These are phyloP conservation scores for Arthrobotrys sinensis DNA, from an alignment of 2,329 filamentous ascomycete species.

Conservation along the genomic window DNA sequence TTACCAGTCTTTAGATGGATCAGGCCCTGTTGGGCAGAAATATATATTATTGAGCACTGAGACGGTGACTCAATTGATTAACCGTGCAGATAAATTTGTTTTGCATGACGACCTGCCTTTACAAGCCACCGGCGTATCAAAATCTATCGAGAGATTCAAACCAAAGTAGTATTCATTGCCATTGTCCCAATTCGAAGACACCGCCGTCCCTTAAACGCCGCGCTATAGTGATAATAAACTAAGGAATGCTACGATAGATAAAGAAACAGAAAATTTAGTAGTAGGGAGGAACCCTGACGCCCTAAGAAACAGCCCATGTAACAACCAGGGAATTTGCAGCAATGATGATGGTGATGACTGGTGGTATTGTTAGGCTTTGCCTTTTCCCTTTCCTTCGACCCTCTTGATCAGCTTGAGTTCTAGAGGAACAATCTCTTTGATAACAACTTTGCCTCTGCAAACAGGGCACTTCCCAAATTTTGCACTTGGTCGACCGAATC, in stretches of 20 bases:
- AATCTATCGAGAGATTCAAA: slow-evolving; percentile 7
- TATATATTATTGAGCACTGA: slow-evolving; percentile 17
- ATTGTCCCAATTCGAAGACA: not conserved
- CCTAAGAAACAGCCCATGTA: not conserved
- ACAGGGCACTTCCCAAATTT: slow-evolving; percentile 63
- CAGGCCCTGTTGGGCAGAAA: slow-evolving; percentile 3
- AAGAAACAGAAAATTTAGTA: not conserved
- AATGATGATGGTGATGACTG: not conserved
- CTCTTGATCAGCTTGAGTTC: slow-evolving; percentile 63
- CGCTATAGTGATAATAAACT: slow-evolving; percentile 35
- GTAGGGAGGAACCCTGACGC: not conserved
- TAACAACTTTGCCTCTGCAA: slow-evolving; percentile 64
- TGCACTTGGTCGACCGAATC: slow-evolving; percentile 62
- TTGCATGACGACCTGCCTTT: not conserved
- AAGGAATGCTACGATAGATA: not conserved
- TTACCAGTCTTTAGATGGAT: slow-evolving; percentile 13
- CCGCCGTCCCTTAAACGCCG: slow-evolving; percentile 25
- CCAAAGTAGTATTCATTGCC: not conserved
- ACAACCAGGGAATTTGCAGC: not conserved
- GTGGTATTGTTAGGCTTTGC: slow-evolving; percentile 35
- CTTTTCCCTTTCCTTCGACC: slow-evolving; percentile 62
- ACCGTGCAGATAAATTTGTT: not conserved
- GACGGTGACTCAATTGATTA: slow-evolving; percentile 12
- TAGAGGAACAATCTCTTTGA: slow-evolving; percentile 64
- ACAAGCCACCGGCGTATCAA: too few relatives aligned